phyloP scores from a whole-genome alignment of 208 protist species.

The Trypanosoma avium region DNA sequence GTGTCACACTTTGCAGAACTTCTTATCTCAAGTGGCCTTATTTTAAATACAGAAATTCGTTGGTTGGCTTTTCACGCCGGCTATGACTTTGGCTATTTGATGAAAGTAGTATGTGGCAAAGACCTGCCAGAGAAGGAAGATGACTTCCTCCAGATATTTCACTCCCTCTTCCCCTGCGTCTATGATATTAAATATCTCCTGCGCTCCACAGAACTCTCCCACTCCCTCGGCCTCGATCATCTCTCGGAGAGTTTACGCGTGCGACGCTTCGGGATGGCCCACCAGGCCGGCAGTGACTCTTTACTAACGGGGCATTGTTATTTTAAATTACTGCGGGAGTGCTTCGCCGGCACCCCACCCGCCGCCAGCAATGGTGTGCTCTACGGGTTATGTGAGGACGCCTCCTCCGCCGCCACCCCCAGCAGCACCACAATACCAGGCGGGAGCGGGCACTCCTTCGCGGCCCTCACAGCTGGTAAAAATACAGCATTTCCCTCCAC shows the following conservation, averaged over 20 bases:
- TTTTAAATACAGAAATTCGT: slow-evolving; percentile 94
- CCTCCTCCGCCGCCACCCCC: slow-evolving; percentile 70
- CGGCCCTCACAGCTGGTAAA: slow-evolving; percentile 19
- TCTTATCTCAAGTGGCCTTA: slow-evolving; percentile 96
- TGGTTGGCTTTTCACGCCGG: slow-evolving; percentile 99
- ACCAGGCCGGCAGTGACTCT: slow-evolving; percentile 97
- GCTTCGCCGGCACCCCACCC: slow-evolving; percentile 79
- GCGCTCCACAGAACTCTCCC: slow-evolving; percentile 86
- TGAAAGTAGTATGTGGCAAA: slow-evolving; percentile 95
- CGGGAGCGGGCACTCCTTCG: slow-evolving; percentile 28
- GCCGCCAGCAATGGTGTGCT: slow-evolving; percentile 91
- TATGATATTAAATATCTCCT: slow-evolving; percentile 99
- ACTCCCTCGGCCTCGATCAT: slow-evolving; percentile 95
- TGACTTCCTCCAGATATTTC: slow-evolving; percentile 96
- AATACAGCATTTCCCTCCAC: slow-evolving; percentile 26
- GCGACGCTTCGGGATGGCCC: slow-evolving; percentile 91
- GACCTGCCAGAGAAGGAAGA: slow-evolving; percentile 95
- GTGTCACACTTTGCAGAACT: slow-evolving; percentile 96
- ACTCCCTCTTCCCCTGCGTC: slow-evolving; percentile 96
- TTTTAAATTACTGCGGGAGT: slow-evolving; percentile 95
- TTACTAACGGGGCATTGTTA: slow-evolving; percentile 98
- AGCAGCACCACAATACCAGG: slow-evolving; percentile 52
- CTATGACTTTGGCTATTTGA: slow-evolving; percentile 99
- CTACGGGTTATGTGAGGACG: slow-evolving; percentile 94
- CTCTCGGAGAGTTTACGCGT: slow-evolving; percentile 95